Evolutionary conservation across 2,329 filamentous ascomycete genomes (phyloP), one percentile per base, ranked within the genome.

Genomic region (Penicillium sp.): DNA sequence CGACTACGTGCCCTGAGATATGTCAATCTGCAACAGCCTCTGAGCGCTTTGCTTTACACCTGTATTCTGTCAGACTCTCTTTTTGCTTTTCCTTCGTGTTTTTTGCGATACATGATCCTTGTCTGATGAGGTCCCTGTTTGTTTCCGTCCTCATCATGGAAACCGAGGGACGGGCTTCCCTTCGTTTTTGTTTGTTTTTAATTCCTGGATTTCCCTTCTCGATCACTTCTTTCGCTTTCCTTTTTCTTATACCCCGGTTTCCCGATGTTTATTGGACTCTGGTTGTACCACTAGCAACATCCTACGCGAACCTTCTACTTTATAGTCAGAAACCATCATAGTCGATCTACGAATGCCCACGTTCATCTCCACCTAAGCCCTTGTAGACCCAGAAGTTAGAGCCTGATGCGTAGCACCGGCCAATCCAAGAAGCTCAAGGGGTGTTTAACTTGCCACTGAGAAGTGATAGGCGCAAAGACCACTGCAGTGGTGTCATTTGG

Each of bases 211-310:
- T 49, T 38, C n/a, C 20, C 44, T 42, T 39, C 33, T 46, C 44
- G 16, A 31, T 44, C 50, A 20, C 13, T 22, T 41, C 38, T 50
- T 40, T 42, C 30, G 39, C 33, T 50, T 45, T 45, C 42, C 33
- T 28, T 41, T 54, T 44, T 57, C 50, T 63, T 63, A 63, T 63
- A 63, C 61, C 61, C 61, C 60, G 60, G 61, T 62, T 61, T 61
- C 51, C 61, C 55, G 58, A 63, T 62, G 56, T 61, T 63, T 38
- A 62, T 62, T 59, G 61, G 61, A 63, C 61, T 57, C 61, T 63
- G 61, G 61, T 50, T 63, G 61, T 63, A 63, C 61, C 53, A 63
- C 48, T 62, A 62, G 55, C 54, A 61, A 38, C 51, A 47, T 48
- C 51, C 39, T 47, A 44, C 51, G 48, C 43, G 59, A 55, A 54